Evolutionary conservation across 257 asterid genomes (phyloP).

Genomic region (Scutellaria galericulata): DNA sequence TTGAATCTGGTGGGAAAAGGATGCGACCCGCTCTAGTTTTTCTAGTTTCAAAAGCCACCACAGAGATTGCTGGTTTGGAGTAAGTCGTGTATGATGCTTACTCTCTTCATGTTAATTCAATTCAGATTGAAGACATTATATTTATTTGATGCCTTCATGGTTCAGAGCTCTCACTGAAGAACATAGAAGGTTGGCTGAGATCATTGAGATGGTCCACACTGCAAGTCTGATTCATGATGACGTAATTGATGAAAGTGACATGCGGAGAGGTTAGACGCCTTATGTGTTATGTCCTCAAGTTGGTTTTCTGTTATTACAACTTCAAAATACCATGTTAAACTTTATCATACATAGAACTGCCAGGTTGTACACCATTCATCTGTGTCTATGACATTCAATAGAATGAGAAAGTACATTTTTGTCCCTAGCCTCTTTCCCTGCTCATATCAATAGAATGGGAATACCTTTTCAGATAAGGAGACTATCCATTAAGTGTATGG

Average conservation of each 20-base stretch:
- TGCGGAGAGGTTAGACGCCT: slow-evolving; percentile 65
- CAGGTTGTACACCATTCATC: no score
- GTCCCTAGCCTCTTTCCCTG: no score
- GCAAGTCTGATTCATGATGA: slow-evolving; percentile 91
- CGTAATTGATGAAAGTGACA: slow-evolving; percentile 78
- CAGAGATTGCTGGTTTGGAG: slow-evolving; percentile 65
- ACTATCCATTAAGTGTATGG: slow-evolving; percentile 85
- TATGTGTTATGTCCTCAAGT: neutral
- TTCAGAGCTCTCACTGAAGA: slow-evolving; percentile 72
- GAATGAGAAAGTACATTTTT: no score
- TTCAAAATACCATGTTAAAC: no score
- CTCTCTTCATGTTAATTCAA: neutral
- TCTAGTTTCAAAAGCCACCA: slow-evolving; percentile 78
- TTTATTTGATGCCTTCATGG: neutral
- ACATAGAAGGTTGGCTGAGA: slow-evolving; percentile 82
- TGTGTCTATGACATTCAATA: no score
- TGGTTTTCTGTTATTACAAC: neutral
- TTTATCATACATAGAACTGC: no score
- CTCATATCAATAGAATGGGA: no score
- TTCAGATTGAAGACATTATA: neutral
- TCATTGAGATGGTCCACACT: slow-evolving; percentile 87
- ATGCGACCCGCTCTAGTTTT: slow-evolving; percentile 87
- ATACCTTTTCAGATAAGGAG: slow-evolving; percentile 57
- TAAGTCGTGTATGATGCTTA: slow-evolving; percentile 40
- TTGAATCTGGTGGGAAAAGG: slow-evolving; percentile 89